These are phyloP conservation scores for Thraustochytrium striatum DNA, from an alignment of 352 stramenopile genomes.

Conservation along the genomic window DNA sequence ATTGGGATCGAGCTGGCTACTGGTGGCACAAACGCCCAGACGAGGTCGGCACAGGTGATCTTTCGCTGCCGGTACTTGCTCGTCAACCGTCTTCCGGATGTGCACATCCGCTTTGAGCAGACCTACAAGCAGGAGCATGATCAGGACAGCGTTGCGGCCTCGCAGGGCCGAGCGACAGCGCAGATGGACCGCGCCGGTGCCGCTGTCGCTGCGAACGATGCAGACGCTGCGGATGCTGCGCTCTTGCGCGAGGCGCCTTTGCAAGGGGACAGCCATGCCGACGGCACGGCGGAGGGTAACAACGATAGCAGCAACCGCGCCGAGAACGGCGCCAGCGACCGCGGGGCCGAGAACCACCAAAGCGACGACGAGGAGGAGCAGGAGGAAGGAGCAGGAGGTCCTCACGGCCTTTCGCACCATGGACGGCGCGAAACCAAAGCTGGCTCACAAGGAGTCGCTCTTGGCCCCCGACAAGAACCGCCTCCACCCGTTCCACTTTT, in stretches of 20 bases:
- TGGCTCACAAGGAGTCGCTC: constrained; percentile 19
- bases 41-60: constrained; percentile 16
- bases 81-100: constrained; percentile 27
- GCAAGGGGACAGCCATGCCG: too few relatives aligned
- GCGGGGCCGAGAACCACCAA: neutral
- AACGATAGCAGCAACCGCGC: too few relatives aligned
- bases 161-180: too few relatives aligned
- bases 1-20: constrained; percentile 39
- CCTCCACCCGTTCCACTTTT: constrained; percentile 21
- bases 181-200: too few relatives aligned
- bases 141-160: too few relatives aligned
- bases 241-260: too few relatives aligned
- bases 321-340: too few relatives aligned
- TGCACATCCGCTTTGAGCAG: constrained; percentile 16
- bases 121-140: too few relatives aligned
- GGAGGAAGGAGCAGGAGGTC: neutral
- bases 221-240: too few relatives aligned
- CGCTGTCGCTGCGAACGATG: too few relatives aligned
- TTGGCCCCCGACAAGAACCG: neutral
- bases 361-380: neutral
- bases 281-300: too few relatives aligned
- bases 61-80: constrained; percentile 37
- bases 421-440: neutral
- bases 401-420: neutral
- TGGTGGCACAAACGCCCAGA: constrained; percentile 8